Base-by-base conservation (phyloP, 148 eudicot genomes). In the Chenopodium suecicum region DNA sequence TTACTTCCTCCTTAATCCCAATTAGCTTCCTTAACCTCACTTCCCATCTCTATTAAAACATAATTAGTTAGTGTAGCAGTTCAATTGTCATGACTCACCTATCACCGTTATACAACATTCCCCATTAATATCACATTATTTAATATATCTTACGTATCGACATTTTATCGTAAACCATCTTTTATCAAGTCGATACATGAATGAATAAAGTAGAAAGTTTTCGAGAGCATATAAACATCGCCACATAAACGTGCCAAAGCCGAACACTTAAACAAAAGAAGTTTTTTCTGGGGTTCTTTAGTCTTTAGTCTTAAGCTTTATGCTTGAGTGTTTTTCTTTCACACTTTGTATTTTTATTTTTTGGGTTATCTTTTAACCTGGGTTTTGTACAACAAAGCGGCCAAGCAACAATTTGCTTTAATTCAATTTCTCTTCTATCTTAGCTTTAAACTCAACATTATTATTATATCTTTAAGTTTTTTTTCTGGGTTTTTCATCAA, bases 361-460 rank as follows among this genome's bases (percentile, higher is more conserved):
- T 29, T 68, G 7, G 46, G 20, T 31, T 11, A 2, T 29, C 11
- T 76, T 79, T 70, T 74, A 23, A 32, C 44, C 32, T 16, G 70
- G 75, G 72, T 78, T 81, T 74, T 63, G 64, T 85, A 78, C 22
- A 73, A 78, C 80, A 74, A 79, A 75, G 65, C 76, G 65, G 75
- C 69, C 48, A 80, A 87, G 86, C 88, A 81, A 85, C 78, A 78
- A 62, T 82, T 82, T 82, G 69, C 80, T 56, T 56, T 11, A 50
- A 50, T 68, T 56, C 14, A 50, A 50, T 68, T 82, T 76, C 60
- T 19, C 27, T 50, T 50, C 77, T 64, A 22, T 68, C 48, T 74
- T 58, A 83, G 29, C 54, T 47, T 31, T 0, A 23, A 79, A 65
- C 63, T 64, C 9, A 80, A 80, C 60, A 58, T 27, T 12, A 41